Evolutionary conservation across 495 filamentous ascomycete genomes (phyloP), one percentile per base, ranked within the genome.

Genomic region (Parachaetomium inaequale): DNA sequence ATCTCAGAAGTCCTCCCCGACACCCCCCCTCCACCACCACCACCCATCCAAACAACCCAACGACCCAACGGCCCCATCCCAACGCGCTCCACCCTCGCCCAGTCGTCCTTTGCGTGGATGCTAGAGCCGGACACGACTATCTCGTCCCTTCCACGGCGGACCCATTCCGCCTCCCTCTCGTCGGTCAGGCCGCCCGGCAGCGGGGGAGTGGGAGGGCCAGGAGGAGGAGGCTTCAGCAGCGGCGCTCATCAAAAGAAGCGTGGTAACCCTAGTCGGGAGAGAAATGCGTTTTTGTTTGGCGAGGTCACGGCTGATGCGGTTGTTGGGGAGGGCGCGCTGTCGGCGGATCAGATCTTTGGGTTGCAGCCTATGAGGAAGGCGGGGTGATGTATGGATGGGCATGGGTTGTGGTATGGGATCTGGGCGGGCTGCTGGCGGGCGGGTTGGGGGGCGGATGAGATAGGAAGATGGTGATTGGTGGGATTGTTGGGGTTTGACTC

Each of bases 91-190:
- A 82, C 81, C 17, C 79, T 98, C 17, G 87, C 92, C 17, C 87
- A 96, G 63, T 92, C 92, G 29, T 88, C 86, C 10, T 97, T 96
- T 71, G 88, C 93, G 12, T 98, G 93, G 93, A 98, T 98, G 92
- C 81, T 98, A 2, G 84, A 85, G 50, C 80, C 81, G 17, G 81
- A 81, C 51, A 68, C 64, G 0, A 69, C 66, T n/a, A n/a, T 56
- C 25, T 66, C 65, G 5, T 68, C 59, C 6, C 55, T 66, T 0
- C 19, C 50, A 4, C 38, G 15, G 28, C 63, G n/a, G n/a, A n/a
- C 11, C 46, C 66, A 17, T 56, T 50, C 63, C 21, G 28, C 32
- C n/a, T 31, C 54, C 25, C 19, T 49, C 51, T 17, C 40, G 7
- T 50, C 53, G 0, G 23, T 36, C n/a, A 25, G 64, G 17, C 63